Base-by-base conservation (phyloP, 2,329 filamentous ascomycete genomes). In the Penicillium sp. region DNA sequence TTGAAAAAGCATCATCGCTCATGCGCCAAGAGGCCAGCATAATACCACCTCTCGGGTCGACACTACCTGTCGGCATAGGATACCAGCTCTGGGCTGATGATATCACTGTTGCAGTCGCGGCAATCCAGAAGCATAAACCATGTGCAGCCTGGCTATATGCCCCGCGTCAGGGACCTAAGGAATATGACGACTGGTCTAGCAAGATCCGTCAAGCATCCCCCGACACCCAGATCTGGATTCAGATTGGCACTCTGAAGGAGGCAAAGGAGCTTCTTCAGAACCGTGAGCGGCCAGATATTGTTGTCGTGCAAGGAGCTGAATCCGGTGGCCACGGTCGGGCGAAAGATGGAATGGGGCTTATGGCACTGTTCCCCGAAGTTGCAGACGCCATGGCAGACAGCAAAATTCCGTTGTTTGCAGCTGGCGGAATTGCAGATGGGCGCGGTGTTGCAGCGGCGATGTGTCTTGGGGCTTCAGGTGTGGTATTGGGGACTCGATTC, bases 401-500 rank as follows among this genome's bases (percentile, higher is more conserved):
- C 0, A 33, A 53, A 6, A 75, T 79, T 4, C 66, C 73, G 0
- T 55, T 80, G 0, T 55, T 80, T 6, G 78, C 77, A 0, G 76
- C 77, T 0, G 78, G 78, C 2, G 78, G 78, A 0, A 75, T 81
- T 39, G 69, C 72, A 0, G 77, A 81, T 49, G 77, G 74, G 0
- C 65, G 77, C 3, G 77, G 77, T 0, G 69, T 71, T 0, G 72
- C 74, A 3, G 77, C 77, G 0, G 75, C 74, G 0, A 59, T 80
- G 7, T 66, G 70, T 2, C 68, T 81, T 0, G 78, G 79, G 0
- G 78, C 79, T 0, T 65, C 70, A 0, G 83, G 79, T 0, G 73
- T 77, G 0, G 79, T 73, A 0, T 73, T 87, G 71, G 84, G 84
- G 0, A 86, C 83, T 1, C 73, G 81, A 13, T 82, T 83, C 49